phyloP scores from a whole-genome alignment of 306 rosid species.

The Fagus sylvatica region DNA sequence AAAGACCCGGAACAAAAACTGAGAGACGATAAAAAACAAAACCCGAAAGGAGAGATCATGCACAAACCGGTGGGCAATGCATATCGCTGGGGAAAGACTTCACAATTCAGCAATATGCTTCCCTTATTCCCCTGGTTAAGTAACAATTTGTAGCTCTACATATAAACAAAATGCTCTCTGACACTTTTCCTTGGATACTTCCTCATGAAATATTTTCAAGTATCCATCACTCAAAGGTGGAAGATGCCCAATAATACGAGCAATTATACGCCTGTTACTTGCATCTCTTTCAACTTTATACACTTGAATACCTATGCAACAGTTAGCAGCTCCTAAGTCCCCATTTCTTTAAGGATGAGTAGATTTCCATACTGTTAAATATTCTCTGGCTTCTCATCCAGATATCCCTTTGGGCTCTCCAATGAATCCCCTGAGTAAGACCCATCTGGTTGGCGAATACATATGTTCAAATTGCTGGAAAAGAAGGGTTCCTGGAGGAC shows the following conservation, averaged over 20 bases:
- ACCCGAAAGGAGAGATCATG: slow-evolving; percentile 45
- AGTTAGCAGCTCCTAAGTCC: slow-evolving; percentile 60
- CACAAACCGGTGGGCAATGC: slow-evolving; percentile 47
- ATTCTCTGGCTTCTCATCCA: slow-evolving; percentile 50
- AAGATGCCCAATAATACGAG: slow-evolving; percentile 13
- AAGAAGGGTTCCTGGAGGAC: slow-evolving; percentile 64
- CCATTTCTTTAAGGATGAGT: slow-evolving; percentile 38
- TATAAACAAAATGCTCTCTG: slow-evolving; percentile 49
- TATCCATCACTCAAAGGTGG: slow-evolving; percentile 26
- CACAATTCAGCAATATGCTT: slow-evolving; percentile 53
- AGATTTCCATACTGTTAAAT: slow-evolving; percentile 39
- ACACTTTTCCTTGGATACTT: slow-evolving; percentile 34
- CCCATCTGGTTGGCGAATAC: slow-evolving; percentile 91
- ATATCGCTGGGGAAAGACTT: slow-evolving; percentile 51
- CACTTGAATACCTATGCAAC: slow-evolving; percentile 53
- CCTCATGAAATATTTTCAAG: slow-evolving; percentile 39
- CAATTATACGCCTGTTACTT: neutral
- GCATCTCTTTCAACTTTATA: slow-evolving; percentile 54
- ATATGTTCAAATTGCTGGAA: slow-evolving; percentile 84
- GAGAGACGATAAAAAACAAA: slow-evolving; percentile 30
- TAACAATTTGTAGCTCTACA: slow-evolving; percentile 55
- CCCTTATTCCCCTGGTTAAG: slow-evolving; percentile 61
- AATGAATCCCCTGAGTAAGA: slow-evolving; percentile 67
- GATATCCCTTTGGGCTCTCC: slow-evolving; percentile 79
- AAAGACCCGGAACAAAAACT: slow-evolving; percentile 37